Conservation (phyloP, 1,284 basidiomycete species). For the Mixia osmundae region DNA sequence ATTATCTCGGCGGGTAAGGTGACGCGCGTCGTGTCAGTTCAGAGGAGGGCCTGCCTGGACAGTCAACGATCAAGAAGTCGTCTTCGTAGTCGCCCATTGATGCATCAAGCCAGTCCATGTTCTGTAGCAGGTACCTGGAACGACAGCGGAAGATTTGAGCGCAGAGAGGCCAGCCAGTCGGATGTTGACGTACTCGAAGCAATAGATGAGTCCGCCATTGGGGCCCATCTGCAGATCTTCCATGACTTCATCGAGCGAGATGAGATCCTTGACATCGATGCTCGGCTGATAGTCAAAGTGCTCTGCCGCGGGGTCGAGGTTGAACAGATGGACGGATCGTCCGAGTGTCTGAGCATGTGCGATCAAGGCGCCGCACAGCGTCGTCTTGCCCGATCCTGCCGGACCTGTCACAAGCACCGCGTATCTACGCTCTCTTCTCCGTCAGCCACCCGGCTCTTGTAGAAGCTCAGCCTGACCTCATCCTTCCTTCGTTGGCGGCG, state of each 20-base stretch:
- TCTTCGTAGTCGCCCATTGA: slow-evolving; percentile 83
- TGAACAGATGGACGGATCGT: slow-evolving; percentile 76
- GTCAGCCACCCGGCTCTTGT: too few relatives aligned
- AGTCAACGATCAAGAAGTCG: slow-evolving; percentile 95
- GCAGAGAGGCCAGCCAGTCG: not conserved
- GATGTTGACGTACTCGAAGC: slow-evolving; percentile 70
- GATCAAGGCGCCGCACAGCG: slow-evolving; percentile 69
- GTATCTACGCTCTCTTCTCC: too few relatives aligned
- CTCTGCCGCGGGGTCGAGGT: slow-evolving; percentile 89
- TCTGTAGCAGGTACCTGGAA: slow-evolving; percentile 70
- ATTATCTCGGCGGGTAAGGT: too few relatives aligned
- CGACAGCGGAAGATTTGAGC: not conserved
- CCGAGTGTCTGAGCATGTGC: slow-evolving; percentile 69
- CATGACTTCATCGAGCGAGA: slow-evolving; percentile 92
- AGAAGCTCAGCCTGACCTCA: too few relatives aligned
- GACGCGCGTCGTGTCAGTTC: too few relatives aligned
- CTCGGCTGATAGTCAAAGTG: slow-evolving; percentile 76
- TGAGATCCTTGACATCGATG: slow-evolving; percentile 84
- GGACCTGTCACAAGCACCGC: slow-evolving; percentile 41
- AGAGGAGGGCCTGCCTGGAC: too few relatives aligned
- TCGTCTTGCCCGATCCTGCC: slow-evolving; percentile 93
- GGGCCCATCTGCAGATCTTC: slow-evolving; percentile 82
- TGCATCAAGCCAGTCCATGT: slow-evolving; percentile 98
- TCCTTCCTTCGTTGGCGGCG: too few relatives aligned
- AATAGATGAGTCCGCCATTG: slow-evolving; percentile 91